phyloP scores from a whole-genome alignment of 129 eudicot species.

The Pittosporum tobira region DNA sequence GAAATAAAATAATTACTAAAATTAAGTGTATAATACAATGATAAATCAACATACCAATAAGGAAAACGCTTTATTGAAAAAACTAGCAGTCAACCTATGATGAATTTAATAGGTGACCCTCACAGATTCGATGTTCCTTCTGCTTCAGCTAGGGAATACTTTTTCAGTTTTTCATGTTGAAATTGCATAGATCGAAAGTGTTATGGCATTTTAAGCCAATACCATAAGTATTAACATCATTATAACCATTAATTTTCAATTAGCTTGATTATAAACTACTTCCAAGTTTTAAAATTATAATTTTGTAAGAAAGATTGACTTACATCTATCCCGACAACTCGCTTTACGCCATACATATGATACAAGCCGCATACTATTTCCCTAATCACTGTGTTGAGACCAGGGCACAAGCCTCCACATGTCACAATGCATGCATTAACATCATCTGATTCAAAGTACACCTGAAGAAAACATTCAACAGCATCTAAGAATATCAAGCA shows the following conservation, averaged over 20 bases:
- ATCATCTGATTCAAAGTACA: constrained; percentile 67
- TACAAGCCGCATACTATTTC: constrained; percentile 71
- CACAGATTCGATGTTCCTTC: no score
- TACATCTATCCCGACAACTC: constrained; percentile 69
- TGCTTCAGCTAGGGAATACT: no score
- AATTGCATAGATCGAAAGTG: not conserved
- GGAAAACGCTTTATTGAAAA: no score
- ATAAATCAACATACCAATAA: no score
- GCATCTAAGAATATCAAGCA: constrained; percentile 6
- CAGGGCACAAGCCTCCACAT: constrained; percentile 96
- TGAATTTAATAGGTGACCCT: no score
- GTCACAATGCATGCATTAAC: constrained; percentile 88
- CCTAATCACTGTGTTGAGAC: constrained; percentile 88
- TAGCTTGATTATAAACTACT: not conserved
- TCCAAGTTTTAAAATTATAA: not conserved
- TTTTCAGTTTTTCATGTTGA: no score
- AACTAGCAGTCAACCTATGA: no score
- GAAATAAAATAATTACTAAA: not conserved
- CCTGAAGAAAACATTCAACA: constrained; percentile 32
- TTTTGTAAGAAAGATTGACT: constrained; percentile 15
- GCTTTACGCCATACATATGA: constrained; percentile 72
- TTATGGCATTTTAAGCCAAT: not conserved
- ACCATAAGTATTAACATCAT: no score
- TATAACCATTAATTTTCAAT: no score
- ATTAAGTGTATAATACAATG: not conserved